Conservation (phyloP, 2,329 filamentous ascomycete genomes). For the Penicillium crustosum region DNA sequence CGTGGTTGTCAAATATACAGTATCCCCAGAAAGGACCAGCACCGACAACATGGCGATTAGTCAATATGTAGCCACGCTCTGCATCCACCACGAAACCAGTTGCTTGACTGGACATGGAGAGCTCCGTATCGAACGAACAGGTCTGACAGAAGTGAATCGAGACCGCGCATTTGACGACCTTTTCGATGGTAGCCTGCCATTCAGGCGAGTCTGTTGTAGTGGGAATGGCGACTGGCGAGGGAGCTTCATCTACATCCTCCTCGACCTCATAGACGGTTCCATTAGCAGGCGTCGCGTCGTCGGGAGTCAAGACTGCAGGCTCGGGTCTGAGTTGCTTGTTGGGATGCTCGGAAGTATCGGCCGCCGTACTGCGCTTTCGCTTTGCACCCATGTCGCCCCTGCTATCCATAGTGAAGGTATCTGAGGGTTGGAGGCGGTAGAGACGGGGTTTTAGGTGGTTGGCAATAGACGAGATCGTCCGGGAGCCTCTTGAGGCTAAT, state of each 20-base stretch:
- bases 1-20: constrained; percentile 98
- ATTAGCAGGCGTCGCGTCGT: constrained; percentile 45
- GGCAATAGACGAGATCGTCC: constrained; percentile 12
- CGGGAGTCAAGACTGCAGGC: constrained; percentile 39
- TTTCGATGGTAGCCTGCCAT: constrained; percentile 95
- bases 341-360: constrained; percentile 52
- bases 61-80: constrained; percentile 83
- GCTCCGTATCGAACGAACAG: constrained; percentile 95
- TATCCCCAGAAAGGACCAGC: constrained; percentile 97
- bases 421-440: constrained; percentile 9
- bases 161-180: constrained; percentile 90
- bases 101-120: constrained; percentile 88
- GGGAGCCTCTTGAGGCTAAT: constrained; percentile 17
- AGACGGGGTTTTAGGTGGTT: constrained; percentile 8
- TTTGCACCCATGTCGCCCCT: constrained; percentile 53
- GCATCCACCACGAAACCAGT: constrained; percentile 98
- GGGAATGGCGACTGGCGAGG: constrained; percentile 47
- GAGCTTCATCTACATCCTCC: constrained; percentile 49
- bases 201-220: constrained; percentile 68
- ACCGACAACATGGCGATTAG: constrained; percentile 90
- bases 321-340: constrained; percentile 57
- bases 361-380: constrained; percentile 56
- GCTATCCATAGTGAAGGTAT: constrained; percentile 46
- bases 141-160: constrained; percentile 99
- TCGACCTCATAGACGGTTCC: constrained; percentile 47